Conservation (phyloP, 257 asterid species). For the Gentiana macrophylla region DNA sequence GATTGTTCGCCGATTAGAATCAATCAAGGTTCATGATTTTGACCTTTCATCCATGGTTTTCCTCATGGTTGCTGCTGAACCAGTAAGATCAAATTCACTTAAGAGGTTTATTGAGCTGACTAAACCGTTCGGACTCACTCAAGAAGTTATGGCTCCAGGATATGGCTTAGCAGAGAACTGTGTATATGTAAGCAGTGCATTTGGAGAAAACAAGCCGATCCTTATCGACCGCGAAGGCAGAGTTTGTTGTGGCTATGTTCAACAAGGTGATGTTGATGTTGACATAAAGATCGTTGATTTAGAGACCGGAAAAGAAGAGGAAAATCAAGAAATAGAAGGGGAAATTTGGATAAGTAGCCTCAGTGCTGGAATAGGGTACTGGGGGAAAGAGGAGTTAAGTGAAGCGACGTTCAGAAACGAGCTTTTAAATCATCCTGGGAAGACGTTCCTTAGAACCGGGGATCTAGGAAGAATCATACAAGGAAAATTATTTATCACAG, state of each 20-base stretch:
- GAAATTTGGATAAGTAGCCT: conserved; percentile 62
- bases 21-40: conserved; percentile 18
- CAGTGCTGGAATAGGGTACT: conserved; percentile 59
- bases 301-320: conserved; percentile 27
- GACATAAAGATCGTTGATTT: conserved; percentile 45
- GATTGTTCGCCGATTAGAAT: conserved; percentile 38
- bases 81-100: conserved; percentile 39
- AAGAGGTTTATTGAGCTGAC: conserved; percentile 45
- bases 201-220: conserved; percentile 42
- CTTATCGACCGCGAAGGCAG: conserved; percentile 61
- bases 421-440: conserved; percentile 21
- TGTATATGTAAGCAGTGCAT: conserved; percentile 57
- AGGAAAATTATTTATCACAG: conserved; percentile 46
- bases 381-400: conserved; percentile 45
- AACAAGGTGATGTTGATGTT: conserved; percentile 23
- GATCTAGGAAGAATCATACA: conserved; percentile 51
- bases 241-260: conserved; percentile 46
- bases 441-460: conserved; percentile 39
- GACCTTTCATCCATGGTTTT: conserved; percentile 47
- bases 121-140: conserved; percentile 37
- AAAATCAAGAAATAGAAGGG: conserved; percentile 37
- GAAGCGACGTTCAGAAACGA: conserved; percentile 32
- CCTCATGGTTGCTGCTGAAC: conserved; percentile 72
- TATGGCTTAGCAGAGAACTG: conserved; percentile 75
- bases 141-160: conserved; percentile 54